A percentile compares a stretch with the other conserved stretches of the same genome.
These are phyloP conservation scores for Trichoderma cornu-damae DNA, from an alignment of 2,329 filamentous ascomycete species.

Conservation along the genomic window DNA sequence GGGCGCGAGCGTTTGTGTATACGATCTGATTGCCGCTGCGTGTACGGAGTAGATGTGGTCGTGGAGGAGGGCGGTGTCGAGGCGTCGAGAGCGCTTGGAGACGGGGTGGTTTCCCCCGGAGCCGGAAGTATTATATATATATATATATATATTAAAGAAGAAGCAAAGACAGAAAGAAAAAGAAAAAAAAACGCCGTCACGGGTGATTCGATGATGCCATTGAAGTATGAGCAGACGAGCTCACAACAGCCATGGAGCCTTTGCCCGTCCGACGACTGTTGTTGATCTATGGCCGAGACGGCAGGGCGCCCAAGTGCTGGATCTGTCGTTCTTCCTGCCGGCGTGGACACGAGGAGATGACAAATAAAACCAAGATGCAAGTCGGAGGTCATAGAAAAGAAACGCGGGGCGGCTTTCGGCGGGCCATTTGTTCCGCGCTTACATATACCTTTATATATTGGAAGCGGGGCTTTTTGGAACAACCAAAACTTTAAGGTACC, in stretches of 20 bases:
- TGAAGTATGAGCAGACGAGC: neutral
- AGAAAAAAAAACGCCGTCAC: neutral
- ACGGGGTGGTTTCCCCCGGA: conserved; percentile 17
- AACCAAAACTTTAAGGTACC: no score
- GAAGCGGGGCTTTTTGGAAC: no score
- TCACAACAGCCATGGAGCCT: conserved; percentile 7
- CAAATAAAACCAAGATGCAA: no score
- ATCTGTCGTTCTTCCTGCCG: neutral
- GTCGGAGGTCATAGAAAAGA: no score
- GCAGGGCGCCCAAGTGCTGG: neutral
- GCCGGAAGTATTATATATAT: no score
- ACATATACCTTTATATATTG: no score
- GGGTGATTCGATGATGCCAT: conserved; percentile 2
- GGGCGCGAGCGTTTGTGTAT: neutral
- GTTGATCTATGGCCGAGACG: neutral
- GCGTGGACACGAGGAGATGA: neutral
- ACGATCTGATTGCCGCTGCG: neutral
- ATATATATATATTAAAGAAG: no score
- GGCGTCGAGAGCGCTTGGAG: neutral
- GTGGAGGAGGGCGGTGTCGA: neutral
- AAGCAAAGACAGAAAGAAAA: no score
- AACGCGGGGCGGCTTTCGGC: no score
- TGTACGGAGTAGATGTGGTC: neutral
- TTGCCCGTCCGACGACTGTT: neutral
- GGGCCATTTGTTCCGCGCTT: no score